These are phyloP conservation scores for Sutorius eximius DNA, from an alignment of 1,284 basidiomycete species.

Conservation along the genomic window DNA sequence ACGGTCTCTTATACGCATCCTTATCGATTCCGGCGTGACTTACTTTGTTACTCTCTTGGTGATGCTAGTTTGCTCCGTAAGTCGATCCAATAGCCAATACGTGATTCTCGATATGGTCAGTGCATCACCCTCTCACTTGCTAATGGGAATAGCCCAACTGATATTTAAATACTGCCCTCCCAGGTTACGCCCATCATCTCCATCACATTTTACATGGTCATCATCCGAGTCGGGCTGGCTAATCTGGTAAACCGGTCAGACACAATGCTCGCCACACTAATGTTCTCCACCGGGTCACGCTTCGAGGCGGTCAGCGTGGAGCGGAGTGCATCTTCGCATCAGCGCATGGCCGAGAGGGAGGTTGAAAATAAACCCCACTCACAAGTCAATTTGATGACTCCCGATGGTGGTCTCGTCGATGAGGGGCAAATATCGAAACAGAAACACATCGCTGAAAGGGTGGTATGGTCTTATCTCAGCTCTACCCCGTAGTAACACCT, in stretches of 20 bases:
- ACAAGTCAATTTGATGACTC: not conserved
- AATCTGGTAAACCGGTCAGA: not conserved
- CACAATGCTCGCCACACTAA: not conserved
- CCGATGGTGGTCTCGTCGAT: too few relatives aligned
- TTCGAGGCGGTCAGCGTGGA: not conserved
- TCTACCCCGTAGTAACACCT: too few relatives aligned
- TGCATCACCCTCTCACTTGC: not conserved
- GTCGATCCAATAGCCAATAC: not conserved
- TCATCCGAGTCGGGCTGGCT: not conserved
- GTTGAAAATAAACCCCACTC: not conserved
- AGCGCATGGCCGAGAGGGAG: not conserved
- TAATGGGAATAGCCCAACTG: not conserved
- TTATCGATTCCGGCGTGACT: slow-evolving; percentile 11
- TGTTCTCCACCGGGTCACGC: not conserved
- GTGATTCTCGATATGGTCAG: slow-evolving; percentile 1
- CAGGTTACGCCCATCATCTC: not conserved
- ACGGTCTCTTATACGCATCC: slow-evolving; percentile 1
- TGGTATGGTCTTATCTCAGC: not conserved
- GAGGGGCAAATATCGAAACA: too few relatives aligned
- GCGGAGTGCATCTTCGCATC: not conserved
- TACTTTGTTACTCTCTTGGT: slow-evolving; percentile 8
- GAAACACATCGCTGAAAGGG: not conserved
- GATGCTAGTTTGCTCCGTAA: not conserved
- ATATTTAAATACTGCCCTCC: not conserved
- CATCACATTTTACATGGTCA: not conserved